Conservation (phyloP, 2,329 filamentous ascomycete species). For the Endocalyx cinctus region DNA sequence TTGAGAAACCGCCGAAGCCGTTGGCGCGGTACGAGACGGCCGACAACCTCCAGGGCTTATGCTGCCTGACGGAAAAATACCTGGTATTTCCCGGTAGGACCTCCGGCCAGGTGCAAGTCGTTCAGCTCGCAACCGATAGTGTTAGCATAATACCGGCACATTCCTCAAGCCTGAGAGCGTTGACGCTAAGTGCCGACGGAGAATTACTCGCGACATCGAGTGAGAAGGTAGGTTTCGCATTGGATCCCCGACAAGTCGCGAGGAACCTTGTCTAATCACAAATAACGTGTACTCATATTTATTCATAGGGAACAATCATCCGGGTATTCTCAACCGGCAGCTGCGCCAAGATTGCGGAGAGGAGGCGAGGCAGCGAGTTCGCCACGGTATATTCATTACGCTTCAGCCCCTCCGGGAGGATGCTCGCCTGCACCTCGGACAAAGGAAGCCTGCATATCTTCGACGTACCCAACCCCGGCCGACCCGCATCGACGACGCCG, state of each 20-base stretch:
- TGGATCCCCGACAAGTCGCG: too few relatives aligned
- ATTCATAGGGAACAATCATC: slow-evolving; percentile 72
- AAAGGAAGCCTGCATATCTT: slow-evolving; percentile 96
- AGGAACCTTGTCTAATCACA: neutral
- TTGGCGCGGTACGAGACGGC: slow-evolving; percentile 78
- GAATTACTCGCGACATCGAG: slow-evolving; percentile 84
- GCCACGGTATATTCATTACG: slow-evolving; percentile 83
- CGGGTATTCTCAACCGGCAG: slow-evolving; percentile 78
- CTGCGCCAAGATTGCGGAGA: slow-evolving; percentile 75
- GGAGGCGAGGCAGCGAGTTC: slow-evolving; percentile 83
- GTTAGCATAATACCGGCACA: slow-evolving; percentile 95
- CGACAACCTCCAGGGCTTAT: slow-evolving; percentile 77
- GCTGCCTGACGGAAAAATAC: slow-evolving; percentile 67
- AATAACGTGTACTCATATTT: too few relatives aligned
- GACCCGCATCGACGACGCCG: slow-evolving; percentile 15
- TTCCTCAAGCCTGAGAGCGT: slow-evolving; percentile 69
- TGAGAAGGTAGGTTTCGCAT: slow-evolving; percentile 65
- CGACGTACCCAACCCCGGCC: slow-evolving; percentile 63
- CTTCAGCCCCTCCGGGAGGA: slow-evolving; percentile 75
- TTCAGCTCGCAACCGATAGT: slow-evolving; percentile 71
- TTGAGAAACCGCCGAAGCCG: slow-evolving; percentile 66
- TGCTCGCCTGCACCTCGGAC: slow-evolving; percentile 90
- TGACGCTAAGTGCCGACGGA: slow-evolving; percentile 76
- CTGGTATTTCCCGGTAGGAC: slow-evolving; percentile 86
- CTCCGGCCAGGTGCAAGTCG: slow-evolving; percentile 81